Evolutionary conservation across 2,329 filamentous ascomycete species (phyloP).

Genomic region (Sporothrix inflata): DNA sequence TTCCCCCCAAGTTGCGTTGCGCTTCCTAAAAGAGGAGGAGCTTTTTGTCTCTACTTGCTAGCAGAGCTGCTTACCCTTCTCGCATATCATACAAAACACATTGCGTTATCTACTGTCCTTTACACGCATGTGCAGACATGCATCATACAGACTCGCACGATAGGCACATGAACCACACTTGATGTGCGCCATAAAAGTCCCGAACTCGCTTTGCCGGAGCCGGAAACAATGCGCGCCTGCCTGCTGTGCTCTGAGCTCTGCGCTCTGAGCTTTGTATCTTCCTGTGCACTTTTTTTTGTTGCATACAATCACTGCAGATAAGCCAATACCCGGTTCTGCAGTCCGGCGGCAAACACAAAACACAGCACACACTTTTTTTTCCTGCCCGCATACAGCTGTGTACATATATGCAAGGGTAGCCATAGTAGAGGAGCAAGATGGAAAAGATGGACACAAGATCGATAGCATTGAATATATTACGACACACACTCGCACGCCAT

Average conservation of each 20-base stretch:
- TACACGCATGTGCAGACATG: background rate
- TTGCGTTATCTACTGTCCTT: background rate
- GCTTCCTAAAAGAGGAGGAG: background rate
- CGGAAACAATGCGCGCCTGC: background rate
- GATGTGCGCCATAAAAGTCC: background rate
- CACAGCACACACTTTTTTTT: background rate
- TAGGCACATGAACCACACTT: background rate
- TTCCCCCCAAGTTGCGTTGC: conserved; percentile 17
- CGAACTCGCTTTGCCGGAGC: background rate
- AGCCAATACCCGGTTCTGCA: background rate
- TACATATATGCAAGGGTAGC: conserved; percentile 10
- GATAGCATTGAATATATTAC: conserved; percentile 12
- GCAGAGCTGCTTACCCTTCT: too few relatives aligned
- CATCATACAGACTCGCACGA: background rate
- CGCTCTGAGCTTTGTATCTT: background rate
- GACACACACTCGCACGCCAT: conserved; percentile 2
- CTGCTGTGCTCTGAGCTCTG: too few relatives aligned
- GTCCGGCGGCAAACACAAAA: background rate
- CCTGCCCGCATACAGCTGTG: background rate
- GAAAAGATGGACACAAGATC: background rate
- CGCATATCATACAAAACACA: background rate
- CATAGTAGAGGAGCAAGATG: background rate
- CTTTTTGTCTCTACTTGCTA: background rate
- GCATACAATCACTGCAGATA: background rate
- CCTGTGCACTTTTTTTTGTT: background rate